A percentile compares a stretch with the other conserved stretches of the same genome.
These are phyloP conservation scores for Trametes villosa DNA, from an alignment of 768 basidiomycete genomes.

Conservation along the genomic window DNA sequence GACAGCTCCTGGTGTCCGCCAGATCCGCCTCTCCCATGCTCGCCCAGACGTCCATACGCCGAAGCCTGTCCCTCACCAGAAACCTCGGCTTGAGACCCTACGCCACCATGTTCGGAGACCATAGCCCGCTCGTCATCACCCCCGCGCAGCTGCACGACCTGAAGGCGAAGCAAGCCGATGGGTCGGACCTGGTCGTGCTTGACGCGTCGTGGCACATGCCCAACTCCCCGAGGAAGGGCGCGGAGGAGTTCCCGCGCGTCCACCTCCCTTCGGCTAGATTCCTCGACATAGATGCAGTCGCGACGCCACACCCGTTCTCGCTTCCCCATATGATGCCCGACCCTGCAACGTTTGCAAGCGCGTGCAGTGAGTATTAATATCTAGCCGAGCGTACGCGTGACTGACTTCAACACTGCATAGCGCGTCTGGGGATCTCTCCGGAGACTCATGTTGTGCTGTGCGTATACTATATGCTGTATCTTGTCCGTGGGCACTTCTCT, in stretches of 20 bases:
- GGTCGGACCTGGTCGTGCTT: slow-evolving; percentile 48
- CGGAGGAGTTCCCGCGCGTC: slow-evolving; percentile 29
- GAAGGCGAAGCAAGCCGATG: not conserved
- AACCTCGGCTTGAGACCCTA: slow-evolving; percentile 5
- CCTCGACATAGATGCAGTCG: slow-evolving; percentile 27
- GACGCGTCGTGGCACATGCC: slow-evolving; percentile 98
- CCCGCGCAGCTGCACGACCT: slow-evolving; percentile 49
- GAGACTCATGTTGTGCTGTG: slow-evolving; percentile 85
- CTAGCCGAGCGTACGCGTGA: not conserved
- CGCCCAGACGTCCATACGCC: slow-evolving; percentile 3
- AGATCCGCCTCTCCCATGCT: not conserved
- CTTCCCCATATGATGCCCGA: slow-evolving; percentile 95
- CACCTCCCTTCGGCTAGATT: slow-evolving; percentile 25
- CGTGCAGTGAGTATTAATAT: slow-evolving; percentile 65
- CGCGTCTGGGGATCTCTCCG: slow-evolving; percentile 70
- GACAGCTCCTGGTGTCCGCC: not conserved
- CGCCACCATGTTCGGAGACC: slow-evolving; percentile 36
- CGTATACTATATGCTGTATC: slow-evolving; percentile 28
- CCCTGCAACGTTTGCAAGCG: slow-evolving; percentile 67
- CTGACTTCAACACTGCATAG: slow-evolving; percentile 38
- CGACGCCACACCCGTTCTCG: slow-evolving; percentile 73
- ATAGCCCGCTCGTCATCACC: slow-evolving; percentile 54
- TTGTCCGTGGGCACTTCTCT: slow-evolving; percentile 6
- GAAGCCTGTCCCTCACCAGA: not conserved
- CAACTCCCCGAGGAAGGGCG: slow-evolving; percentile 73